These are phyloP conservation scores for Basidiobolus heterosporus DNA, from an alignment of 371 early-diverging fungal genomes.

Conservation along the genomic window DNA sequence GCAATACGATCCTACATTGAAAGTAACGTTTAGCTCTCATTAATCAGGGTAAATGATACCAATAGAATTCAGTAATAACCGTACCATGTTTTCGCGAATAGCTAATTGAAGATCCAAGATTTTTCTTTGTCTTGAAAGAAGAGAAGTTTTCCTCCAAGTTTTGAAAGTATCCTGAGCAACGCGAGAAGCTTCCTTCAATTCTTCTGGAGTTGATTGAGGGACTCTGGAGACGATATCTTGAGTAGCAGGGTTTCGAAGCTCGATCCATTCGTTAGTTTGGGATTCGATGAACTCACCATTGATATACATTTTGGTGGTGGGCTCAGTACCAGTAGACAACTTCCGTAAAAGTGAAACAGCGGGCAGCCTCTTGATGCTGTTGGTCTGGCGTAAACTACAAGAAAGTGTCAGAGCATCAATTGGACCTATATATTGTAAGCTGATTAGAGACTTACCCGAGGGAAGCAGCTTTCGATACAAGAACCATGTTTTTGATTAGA, in stretches of 20 bases:
- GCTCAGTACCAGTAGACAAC: not conserved
- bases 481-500: no score
- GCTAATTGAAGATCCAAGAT: constrained; percentile 84
- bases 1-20: constrained; percentile 51
- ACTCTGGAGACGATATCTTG: constrained; percentile 79
- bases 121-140: constrained; percentile 69
- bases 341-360: not conserved
- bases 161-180: constrained; percentile 65
- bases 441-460: no score
- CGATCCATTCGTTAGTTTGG: constrained; percentile 71
- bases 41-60: not conserved
- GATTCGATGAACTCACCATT: constrained; percentile 88
- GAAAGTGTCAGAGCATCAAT: no score
- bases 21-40: not conserved
- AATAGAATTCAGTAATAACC: not conserved
- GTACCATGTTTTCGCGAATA: constrained; percentile 58
- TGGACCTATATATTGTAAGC: no score
- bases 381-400: not conserved
- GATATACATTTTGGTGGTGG: constrained; percentile 53
- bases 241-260: constrained; percentile 86
- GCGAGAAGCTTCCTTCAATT: constrained; percentile 67
- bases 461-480: no score
- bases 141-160: constrained; percentile 73
- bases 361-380: not conserved
- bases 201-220: constrained; percentile 76